phyloP scores from a whole-genome alignment of 768 basidiomycete genomes.

The Serendipita vermifera region DNA sequence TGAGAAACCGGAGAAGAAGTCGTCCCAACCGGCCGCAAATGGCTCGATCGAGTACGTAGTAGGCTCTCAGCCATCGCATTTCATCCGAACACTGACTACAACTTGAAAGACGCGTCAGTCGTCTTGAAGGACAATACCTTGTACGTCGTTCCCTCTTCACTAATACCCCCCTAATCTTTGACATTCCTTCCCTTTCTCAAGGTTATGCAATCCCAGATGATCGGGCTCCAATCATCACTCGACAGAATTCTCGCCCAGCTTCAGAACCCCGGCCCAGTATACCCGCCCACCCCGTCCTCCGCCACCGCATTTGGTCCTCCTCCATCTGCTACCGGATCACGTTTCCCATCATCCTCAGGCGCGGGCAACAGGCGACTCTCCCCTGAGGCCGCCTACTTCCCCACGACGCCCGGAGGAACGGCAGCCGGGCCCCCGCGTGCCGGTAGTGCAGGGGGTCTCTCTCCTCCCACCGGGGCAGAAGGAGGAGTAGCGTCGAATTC shows the following conservation, averaged over 20 bases:
- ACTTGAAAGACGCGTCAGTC: constrained; percentile 52
- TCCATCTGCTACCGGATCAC: neutral
- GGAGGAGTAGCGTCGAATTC: constrained; percentile 8
- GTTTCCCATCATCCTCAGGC: neutral
- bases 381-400: constrained; percentile 2
- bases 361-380: neutral
- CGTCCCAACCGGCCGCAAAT: constrained; percentile 35
- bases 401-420: constrained; percentile 14
- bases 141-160: constrained; percentile 29
- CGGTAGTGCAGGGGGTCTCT: constrained; percentile 10
- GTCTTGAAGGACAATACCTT: constrained; percentile 76
- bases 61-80: constrained; percentile 9
- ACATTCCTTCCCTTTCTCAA: constrained; percentile 20
- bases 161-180: neutral
- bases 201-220: constrained; percentile 92
- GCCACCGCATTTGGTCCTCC: constrained; percentile 21
- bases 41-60: constrained; percentile 60
- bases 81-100: constrained; percentile 19
- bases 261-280: constrained; percentile 28
- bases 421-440: constrained; percentile 14
- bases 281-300: constrained; percentile 12
- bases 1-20: constrained; percentile 88
- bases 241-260: constrained; percentile 68
- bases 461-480: constrained; percentile 19
- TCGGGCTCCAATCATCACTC: constrained; percentile 81